phyloP scores from a whole-genome alignment of 495 filamentous ascomycete species.

The Podospora pseudoanserina region DNA sequence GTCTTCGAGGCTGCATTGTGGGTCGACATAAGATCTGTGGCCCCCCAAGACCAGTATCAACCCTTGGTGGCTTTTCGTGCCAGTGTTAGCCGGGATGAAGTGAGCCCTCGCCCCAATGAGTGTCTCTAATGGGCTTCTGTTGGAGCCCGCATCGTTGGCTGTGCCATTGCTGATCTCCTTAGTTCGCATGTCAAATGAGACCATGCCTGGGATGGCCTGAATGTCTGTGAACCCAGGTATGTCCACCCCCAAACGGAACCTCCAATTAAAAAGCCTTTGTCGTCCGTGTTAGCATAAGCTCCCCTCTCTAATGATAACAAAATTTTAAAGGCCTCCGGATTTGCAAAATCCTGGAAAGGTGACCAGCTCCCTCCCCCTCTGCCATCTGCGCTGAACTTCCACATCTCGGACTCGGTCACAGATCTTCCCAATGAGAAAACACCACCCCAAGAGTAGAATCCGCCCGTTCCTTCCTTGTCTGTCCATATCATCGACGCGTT shows the following conservation, averaged over 20 bases:
- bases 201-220: constrained; percentile 24
- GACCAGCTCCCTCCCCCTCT: constrained; percentile 37
- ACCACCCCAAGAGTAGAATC: constrained; percentile 40
- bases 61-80: constrained; percentile 16
- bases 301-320: constrained; percentile 5
- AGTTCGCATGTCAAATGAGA: constrained; percentile 21
- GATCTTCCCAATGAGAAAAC: constrained; percentile 12
- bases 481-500: constrained; percentile 31
- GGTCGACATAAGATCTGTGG: constrained; percentile 13
- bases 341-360: constrained; percentile 3
- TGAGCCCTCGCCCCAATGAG: constrained; percentile 24
- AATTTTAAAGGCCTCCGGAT: constrained; percentile 9
- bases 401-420: constrained; percentile 27
- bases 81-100: constrained; percentile 28
- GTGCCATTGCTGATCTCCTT: constrained; percentile 21
- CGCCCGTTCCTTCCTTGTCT: constrained; percentile 20
- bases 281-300: constrained; percentile 9
- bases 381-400: constrained; percentile 37
- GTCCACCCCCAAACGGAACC: constrained; percentile 14
- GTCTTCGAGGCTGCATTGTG: constrained; percentile 8
- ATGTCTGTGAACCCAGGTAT: background rate
- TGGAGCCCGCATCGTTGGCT: background rate
- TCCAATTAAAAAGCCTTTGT: constrained; percentile 18
- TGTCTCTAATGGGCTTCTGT: constrained; percentile 13
- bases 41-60: constrained; percentile 39